Base-by-base conservation (phyloP, 257 asterid species). In the Fraxinus pennsylvanica region DNA sequence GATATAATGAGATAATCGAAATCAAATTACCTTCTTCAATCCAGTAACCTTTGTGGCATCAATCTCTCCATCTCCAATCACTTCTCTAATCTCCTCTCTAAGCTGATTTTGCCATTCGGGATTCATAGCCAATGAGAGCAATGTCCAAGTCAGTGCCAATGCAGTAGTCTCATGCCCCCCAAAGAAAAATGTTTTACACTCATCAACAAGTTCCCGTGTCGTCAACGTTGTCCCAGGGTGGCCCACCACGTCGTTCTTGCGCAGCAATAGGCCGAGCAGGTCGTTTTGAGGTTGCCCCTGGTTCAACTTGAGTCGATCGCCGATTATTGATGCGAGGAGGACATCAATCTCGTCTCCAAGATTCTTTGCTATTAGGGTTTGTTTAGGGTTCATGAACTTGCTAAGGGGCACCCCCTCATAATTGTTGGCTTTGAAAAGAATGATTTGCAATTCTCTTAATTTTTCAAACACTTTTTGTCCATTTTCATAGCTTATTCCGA, bases 101-200 rank as follows among this genome's bases (percentile, higher is more conserved):
- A 95, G 80, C 69, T 79, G 74, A 1, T 54, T 6, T 52, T 95
- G 99, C 99, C 99, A 95, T 38, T 86, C 82, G 0, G 97, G 92
- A 50, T 95, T 90, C 41, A 77, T 3, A 74, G 89, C 97, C 38
- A 95, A 85, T 35, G 89, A 85, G 50, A 95, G 85, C 83, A 93
- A 43, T 1, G 97, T 90, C 98, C 98, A 93, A 13, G 93, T 86
- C 71, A 95, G 88, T 17, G 90, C 88, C 76, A 95, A 52, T 21
- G 99, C 97, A 0, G 97, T 93, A 14, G 99, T 95, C 82, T 95
- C 99, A 14, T 93, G 96, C 0, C 99, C 98, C 0, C 80, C 99
- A 17, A 95, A 95, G 88, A 95, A 95, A 70, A 95, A 91, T 6
- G 99, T 92, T 84, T 95, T 95, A 88, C 99, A 90, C 52, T 95